Conservation (phyloP, 2,329 filamentous ascomycete genomes). For the Myriosclerotinia duriaeana region DNA sequence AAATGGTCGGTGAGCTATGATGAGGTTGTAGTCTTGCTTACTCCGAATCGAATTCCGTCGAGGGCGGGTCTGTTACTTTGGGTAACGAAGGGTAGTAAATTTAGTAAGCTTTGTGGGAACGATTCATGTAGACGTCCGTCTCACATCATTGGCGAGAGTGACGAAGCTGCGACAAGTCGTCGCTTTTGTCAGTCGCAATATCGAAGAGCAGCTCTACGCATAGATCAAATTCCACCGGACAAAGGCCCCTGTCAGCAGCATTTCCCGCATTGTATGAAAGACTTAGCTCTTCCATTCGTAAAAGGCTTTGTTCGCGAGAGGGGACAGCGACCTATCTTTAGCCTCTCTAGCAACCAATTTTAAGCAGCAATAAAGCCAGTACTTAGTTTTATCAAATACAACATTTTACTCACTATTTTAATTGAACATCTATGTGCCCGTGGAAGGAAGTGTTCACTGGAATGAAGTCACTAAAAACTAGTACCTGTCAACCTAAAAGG, state of each 20-base stretch:
- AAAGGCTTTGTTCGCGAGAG: too few relatives aligned
- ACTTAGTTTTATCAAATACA: background rate
- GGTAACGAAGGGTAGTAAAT: background rate
- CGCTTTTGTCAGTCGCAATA: too few relatives aligned
- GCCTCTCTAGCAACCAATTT: background rate
- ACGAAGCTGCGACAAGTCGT: background rate
- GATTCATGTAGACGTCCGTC: background rate
- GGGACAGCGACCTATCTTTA: too few relatives aligned
- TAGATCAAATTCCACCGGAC: background rate
- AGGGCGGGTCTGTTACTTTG: background rate
- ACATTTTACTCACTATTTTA: background rate
- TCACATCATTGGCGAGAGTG: background rate
- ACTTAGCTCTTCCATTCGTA: background rate
- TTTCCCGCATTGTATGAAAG: background rate
- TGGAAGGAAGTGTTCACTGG: background rate
- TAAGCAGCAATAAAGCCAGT: background rate
- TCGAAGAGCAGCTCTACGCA: too few relatives aligned
- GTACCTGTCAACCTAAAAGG: too few relatives aligned
- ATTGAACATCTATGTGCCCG: background rate
- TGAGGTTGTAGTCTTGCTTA: background rate
- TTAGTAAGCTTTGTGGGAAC: conserved; percentile 7
- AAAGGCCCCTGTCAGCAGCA: background rate
- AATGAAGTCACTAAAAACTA: background rate
- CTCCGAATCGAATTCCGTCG: background rate
- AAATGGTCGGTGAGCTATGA: background rate